Evolutionary conservation across 441 rosid genomes (phyloP).

Genomic region (Omphalea diandra): DNA sequence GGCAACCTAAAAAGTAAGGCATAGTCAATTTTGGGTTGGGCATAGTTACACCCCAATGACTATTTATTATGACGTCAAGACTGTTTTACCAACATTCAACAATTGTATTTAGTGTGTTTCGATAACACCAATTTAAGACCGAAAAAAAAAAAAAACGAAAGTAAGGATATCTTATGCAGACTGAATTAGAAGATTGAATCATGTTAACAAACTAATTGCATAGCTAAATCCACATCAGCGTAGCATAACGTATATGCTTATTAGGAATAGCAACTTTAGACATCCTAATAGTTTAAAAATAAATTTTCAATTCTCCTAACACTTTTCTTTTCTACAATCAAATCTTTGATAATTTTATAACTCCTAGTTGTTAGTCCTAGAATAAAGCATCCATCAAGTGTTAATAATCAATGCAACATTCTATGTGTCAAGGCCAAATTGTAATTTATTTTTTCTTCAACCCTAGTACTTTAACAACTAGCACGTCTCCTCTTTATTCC

Average conservation of each 20-base stretch:
- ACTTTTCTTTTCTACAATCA: neutral
- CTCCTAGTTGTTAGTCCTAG: neutral
- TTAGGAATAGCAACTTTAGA: too few species aligned
- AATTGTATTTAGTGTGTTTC: neutral
- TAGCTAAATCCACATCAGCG: too few species aligned
- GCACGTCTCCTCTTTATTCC: neutral
- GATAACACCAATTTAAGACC: neutral
- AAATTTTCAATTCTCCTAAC: neutral
- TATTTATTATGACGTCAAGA: neutral
- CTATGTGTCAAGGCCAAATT: too few species aligned
- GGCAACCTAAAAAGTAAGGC: too few species aligned
- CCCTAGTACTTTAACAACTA: neutral
- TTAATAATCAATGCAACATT: too few species aligned
- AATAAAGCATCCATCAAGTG: neutral
- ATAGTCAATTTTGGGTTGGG: neutral
- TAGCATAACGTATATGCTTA: too few species aligned
- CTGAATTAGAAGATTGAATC: too few species aligned
- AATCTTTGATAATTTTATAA: neutral
- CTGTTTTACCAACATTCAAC: neutral
- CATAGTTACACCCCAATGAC: neutral
- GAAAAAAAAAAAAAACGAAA: neutral
- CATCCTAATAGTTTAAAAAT: too few species aligned
- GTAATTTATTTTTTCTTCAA: neutral
- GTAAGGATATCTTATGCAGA: neutral
- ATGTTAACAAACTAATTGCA: too few species aligned